Evolutionary conservation across 2,329 filamentous ascomycete species (phyloP).

Genomic region (Thelonectria blattea): DNA sequence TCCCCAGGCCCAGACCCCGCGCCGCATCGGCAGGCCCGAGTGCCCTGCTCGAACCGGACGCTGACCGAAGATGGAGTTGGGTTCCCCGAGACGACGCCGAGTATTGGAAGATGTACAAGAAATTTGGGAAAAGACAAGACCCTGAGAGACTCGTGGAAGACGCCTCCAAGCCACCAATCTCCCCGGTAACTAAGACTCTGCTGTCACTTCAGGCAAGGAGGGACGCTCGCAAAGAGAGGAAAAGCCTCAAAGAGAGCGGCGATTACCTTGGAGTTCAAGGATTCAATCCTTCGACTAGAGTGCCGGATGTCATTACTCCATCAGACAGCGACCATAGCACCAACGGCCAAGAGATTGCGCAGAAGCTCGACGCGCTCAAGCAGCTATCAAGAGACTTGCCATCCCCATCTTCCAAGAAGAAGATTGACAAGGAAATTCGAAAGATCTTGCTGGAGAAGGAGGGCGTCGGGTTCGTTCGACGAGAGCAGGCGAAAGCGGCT

Average conservation of each 20-base stretch:
- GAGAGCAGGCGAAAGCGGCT: constrained; percentile 48
- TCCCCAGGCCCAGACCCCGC: background rate
- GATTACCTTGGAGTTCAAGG: constrained; percentile 66
- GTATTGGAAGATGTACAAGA: constrained; percentile 11
- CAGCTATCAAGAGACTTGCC: constrained; percentile 44
- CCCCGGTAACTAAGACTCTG: background rate
- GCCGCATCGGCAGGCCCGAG: background rate
- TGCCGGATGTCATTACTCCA: constrained; percentile 57
- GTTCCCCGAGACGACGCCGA: constrained; percentile 18
- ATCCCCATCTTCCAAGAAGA: constrained; percentile 49
- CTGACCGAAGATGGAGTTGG: constrained; percentile 30
- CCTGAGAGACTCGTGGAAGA: background rate
- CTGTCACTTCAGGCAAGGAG: constrained; percentile 40
- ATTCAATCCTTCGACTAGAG: constrained; percentile 62
- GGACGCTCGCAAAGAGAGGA: constrained; percentile 46
- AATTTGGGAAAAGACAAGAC: background rate
- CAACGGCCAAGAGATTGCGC: constrained; percentile 39
- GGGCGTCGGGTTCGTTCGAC: constrained; percentile 51
- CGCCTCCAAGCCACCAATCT: background rate
- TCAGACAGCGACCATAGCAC: constrained; percentile 53
- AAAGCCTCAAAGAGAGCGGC: constrained; percentile 58
- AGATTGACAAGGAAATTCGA: constrained; percentile 53
- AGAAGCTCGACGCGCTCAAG: constrained; percentile 42
- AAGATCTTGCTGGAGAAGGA: constrained; percentile 40
- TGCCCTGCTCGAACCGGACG: background rate